Base-by-base conservation (phyloP, 495 filamentous ascomycete species). In the Penicillium argentinense region DNA sequence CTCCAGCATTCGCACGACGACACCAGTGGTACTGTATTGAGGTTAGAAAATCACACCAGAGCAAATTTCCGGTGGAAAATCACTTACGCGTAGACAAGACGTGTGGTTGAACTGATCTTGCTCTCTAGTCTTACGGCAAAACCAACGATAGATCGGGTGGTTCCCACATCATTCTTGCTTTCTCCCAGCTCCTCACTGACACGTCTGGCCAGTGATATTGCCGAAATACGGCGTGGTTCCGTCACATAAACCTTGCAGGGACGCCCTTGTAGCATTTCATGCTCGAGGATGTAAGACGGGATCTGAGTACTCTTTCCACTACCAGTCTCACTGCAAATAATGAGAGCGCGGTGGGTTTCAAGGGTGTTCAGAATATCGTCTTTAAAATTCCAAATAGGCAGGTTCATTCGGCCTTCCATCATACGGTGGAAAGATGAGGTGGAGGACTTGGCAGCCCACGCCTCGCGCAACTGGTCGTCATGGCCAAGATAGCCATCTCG, bases 221-320 rank as follows among this genome's bases (percentile, higher is more conserved):
- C 93, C 4, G 93, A 98, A 49, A 98, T 98, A 60, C 93, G 80
- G 9, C 93, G 83, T n/a, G 93, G 93, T 60, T 97, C 89, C 0
- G 93, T 96, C 60, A 91, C 95, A 63, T 91, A 97, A 13, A 98
- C 83, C 60, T 92, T 97, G 69, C 91, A 97, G 11, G 77, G 69
- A 27, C 82, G 86, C 6, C 91, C 91, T 33, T 83, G 73, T 9
- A 81, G 80, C 51, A 98, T 78, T 56, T 96, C 86, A 50, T 95
- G 79, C 56, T 98, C 93, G 1, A 98, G 71, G 14, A 98, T 81
- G 62, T 89, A 98, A 2, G 90, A 83, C 18, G 93, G 93, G 4
- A 96, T 87, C 62, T 98, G 93, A 0, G 93, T 98, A 69, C 90
- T 96, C 74, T 98, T 98, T 42, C 93, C 93, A 68, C 82, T 96